Evolutionary conservation across 257 asterid genomes (phyloP), one percentile per base, ranked within the genome.

Genomic region (Forsythia suspensa): DNA sequence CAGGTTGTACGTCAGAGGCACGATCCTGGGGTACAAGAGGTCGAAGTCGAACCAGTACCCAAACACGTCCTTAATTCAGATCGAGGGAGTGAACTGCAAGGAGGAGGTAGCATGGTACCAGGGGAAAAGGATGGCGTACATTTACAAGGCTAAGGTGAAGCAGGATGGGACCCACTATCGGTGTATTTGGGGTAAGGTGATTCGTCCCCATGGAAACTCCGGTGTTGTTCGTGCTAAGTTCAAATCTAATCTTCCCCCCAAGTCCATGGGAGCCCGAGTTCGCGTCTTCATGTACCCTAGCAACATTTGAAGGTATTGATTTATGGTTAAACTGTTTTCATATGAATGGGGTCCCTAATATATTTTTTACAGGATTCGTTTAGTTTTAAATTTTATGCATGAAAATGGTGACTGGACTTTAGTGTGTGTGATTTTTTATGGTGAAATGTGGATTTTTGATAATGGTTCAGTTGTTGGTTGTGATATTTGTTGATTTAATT

Each of bases 1-100:
- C 85, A 84, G 88, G 72, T 77, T 84, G 48, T 84, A 84, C 55
- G 81, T 73, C 12, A 51, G 78, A 44, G 78, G 78, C 9, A 59
- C 84, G 81, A 29, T 81, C 85, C 80, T 81, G 59, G 83, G 88
- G 81, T 84, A 81, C 72, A 67, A 67, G 11, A 79, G 88, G 77
- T 85, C 88, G 76, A 84, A 84, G 72, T 84, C 88, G 43, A 84
- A 84, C 29, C 86, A 85, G 84, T 81, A 81, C 76, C 84, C 85
- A n/a, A 82, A 82, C 57, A 85, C 85, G 8, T 85, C 88, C 8
- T 76, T 85, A 78, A 59, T 85, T 12, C 88, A 85, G 71, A 82
- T 85, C 11, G 88, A 85, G 76, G 88, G 88, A 41, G 88, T 85
- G 77, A 85, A 85, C 78, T 79, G 84, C n/a, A 79, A 82, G 21